Evolutionary conservation across 495 filamentous ascomycete species (phyloP), one percentile per base, ranked within the genome.

Genomic region (Penicillium roqueforti): DNA sequence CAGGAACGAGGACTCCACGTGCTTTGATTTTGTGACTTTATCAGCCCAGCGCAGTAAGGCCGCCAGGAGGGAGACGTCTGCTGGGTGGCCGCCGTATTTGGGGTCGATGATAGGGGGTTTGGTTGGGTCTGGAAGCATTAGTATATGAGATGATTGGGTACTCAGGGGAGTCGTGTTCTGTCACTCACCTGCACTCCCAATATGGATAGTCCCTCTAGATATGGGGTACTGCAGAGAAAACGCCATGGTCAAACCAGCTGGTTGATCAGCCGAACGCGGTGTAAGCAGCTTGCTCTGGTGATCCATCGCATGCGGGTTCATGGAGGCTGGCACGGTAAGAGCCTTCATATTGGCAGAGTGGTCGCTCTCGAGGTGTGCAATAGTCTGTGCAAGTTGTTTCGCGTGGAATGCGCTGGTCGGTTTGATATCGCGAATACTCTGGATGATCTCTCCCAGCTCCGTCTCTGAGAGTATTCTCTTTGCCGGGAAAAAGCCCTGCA

Each of bases 181-280:
- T 34, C 9, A 36, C 53, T 38, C 51, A 49, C 63, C 65, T 6
- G 68, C 23, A 16, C 65, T 70, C 0, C 60, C 57, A 41, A 83
- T 81, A 61, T 85, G 83, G 34, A 83, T 75, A 16, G 59, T 75
- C 3, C 83, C 83, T 5, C 82, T 77, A 1, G 80, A 80, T 19
- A 80, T 73, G 1, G 68, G 68, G 32, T 68, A 68, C 41, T 68
- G 60, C 31, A 68, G 29, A 41, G 63, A 66, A 5, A 58, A 31
- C 0, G 56, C 63, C 6, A 62, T 42, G 0, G 60, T 64, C 8
- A 66, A 5, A 9, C 63, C 60, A 22, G 49, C 56, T 1, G 63
- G 53, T 29, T 57, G 32, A 18, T 47, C 57, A 0, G 54, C 36
- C 6, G 58, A 4, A 1, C 47, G 51, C 4, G 57, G 50, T 5